Base-by-base conservation (phyloP, 1,139 yeast species). In the Pichia sp. region DNA sequence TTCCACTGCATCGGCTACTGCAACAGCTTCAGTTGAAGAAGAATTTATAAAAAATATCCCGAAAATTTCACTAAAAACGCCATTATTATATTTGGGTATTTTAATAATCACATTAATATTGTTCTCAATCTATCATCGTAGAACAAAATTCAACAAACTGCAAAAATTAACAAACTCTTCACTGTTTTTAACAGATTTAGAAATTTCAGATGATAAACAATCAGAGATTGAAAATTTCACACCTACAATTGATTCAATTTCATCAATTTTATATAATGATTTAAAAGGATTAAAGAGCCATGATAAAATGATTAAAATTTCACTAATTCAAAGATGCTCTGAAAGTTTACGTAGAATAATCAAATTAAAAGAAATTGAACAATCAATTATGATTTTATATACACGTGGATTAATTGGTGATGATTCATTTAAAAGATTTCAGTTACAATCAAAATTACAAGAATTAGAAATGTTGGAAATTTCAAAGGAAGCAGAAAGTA, bases 381-480 rank as follows among this genome's bases (percentile, higher is more conserved):
- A 84, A 6, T 80, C 77, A 49, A 79, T 88, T 62, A 80, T 80
- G 50, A 74, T 78, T 49, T 74, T 93, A 57, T 91, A 90, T 67
- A 95, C 91, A 64, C 83, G 81, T 51, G 98, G 98, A 1, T 81
- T 91, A 36, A 83, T 93, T 57, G 97, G 97, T 38, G 98, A 93
- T 63, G 95, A 87, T 53, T 74, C 87, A 46, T 87, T 80, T 77
- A 85, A 86, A 66, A 84, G 95, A 62, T 90, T 79, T 69, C 84
- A 82, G 60, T 76, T 89, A 49, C 90, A 89, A 60, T 80, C 79
- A 56, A 88, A 89, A 69, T 68, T 89, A 58, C 86, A 85, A 61
- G 95, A 90, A 63, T 66, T 85, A 34, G 99, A 93, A 66, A 73
- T 93, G 60, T 80, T 83, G 66, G 91, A 85, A 53, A 76, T 90